A percentile compares a stretch with the other conserved stretches of the same genome.
Evolutionary conservation across 1,284 basidiomycete genomes (phyloP).

Genomic region (Puccinia novopanici): DNA sequence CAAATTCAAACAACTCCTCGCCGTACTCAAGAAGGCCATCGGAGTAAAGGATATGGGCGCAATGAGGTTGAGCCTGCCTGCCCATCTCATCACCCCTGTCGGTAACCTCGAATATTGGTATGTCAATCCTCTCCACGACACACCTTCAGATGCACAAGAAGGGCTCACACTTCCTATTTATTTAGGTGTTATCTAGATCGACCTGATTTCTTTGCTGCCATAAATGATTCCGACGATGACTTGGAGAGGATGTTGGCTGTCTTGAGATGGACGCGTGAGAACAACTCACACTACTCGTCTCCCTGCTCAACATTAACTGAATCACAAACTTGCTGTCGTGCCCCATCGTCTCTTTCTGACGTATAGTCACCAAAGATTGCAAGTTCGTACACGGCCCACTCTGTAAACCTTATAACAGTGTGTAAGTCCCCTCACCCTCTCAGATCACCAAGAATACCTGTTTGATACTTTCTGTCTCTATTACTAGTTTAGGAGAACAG

Average conservation of each 20-base stretch:
- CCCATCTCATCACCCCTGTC: constrained; percentile 41
- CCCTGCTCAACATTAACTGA: not conserved
- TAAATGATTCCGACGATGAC: constrained; percentile 33
- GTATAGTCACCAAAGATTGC: constrained; percentile 78
- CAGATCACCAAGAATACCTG: constrained; percentile 26
- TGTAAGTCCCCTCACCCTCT: constrained; percentile 62
- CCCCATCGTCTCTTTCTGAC: not conserved
- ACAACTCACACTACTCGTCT: not conserved
- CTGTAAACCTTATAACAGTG: constrained; percentile 49
- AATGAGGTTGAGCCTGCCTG: constrained; percentile 36
- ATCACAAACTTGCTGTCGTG: no score
- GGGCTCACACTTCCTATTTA: no score
- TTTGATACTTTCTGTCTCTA: constrained; percentile 68
- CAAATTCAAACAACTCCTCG: constrained; percentile 44
- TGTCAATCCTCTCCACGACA: no score
- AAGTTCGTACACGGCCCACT: constrained; percentile 69
- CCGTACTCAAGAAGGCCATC: constrained; percentile 41
- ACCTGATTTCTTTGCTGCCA: constrained; percentile 46
- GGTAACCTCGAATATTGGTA: constrained; percentile 48
- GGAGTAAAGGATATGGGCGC: constrained; percentile 46
- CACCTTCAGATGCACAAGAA: no score
- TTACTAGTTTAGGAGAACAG: constrained; percentile 57
- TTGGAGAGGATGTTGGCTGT: constrained; percentile 46
- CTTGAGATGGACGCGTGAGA: constrained; percentile 48
- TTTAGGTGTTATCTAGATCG: constrained; percentile 49